Percentiles rank a stretch among this genome's conserved stretches.
Conservation (phyloP, 1,284 basidiomycete species). For the Papiliotrema flavescens region DNA sequence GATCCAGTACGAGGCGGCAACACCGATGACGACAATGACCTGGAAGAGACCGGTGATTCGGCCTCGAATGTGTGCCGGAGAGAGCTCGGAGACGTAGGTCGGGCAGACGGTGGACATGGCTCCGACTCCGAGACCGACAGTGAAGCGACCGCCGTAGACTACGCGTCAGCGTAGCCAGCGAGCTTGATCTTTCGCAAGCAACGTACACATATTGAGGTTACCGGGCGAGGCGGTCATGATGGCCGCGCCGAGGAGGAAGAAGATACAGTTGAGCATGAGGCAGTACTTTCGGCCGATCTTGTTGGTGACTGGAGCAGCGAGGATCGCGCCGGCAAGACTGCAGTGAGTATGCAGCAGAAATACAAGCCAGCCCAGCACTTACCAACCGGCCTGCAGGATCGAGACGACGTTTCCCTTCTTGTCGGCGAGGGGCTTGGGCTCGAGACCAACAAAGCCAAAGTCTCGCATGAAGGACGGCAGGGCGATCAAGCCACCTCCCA, state of each 20-base stretch:
- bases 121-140: conserved; percentile 64
- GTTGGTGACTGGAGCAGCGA: conserved; percentile 51
- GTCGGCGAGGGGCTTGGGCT: conserved; percentile 1
- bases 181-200: not conserved
- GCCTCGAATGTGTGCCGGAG: conserved; percentile 66
- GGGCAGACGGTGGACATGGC: conserved; percentile 58
- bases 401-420: conserved; percentile 58
- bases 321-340: conserved; percentile 66
- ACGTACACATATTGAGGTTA: not conserved
- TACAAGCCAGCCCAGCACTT: conserved; percentile 39
- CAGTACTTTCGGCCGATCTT: conserved; percentile 47
- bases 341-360: not conserved
- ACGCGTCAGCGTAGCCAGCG: not conserved
- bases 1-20: conserved; percentile 33
- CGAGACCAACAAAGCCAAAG: conserved; percentile 55
- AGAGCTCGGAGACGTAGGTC: conserved; percentile 72
- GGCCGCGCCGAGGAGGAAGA: conserved; percentile 63
- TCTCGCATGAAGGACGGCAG: conserved; percentile 59
- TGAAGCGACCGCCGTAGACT: conserved; percentile 57
- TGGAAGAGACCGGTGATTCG: conserved; percentile 60
- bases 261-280: conserved; percentile 57
- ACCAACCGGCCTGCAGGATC: conserved; percentile 70
- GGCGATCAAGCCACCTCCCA: conserved; percentile 50
- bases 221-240: conserved; percentile 49
- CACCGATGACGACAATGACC: conserved; percentile 61